Base-by-base conservation (phyloP, 2,329 filamentous ascomycete genomes). In the Stachybotrys chartarum region DNA sequence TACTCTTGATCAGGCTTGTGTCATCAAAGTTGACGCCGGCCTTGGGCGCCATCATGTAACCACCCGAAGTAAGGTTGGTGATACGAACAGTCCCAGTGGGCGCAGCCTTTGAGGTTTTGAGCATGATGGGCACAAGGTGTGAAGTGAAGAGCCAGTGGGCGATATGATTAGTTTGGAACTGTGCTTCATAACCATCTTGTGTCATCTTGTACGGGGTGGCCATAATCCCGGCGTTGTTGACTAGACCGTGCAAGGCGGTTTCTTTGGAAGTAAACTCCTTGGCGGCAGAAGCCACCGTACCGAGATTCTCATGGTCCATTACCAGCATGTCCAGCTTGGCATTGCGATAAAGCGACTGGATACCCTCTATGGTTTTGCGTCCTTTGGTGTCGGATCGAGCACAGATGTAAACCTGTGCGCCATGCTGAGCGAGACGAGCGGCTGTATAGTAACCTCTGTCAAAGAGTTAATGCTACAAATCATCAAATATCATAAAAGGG, bases 121-220 rank as follows among this genome's bases (percentile, higher is more conserved):
- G 50, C 61, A 62, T 59, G 1, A 63, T 7, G 16, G 60, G 59
- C 1, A 62, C 14, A 1, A 39, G 46, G 6, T 32, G 49, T 44
- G 16, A 32, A 3, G 51, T 47, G 18, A 51, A n/a, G 50, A 44
- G 39, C 39, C 39, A 44, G 16, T 44, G 39, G 39, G 39, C 30
- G 14, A 75, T 63, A 61, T 74, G 72, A 58, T 74, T 74, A 32
- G 70, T 72, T 60, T 73, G 56, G 46, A 51, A 58, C 56, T 75
- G 70, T 30, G 65, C 62, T 56, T 75, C 72, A 59, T 72, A 61
- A 35, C 68, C 69, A 54, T 75, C 66, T 54, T 63, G 61, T 51
- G 66, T 72, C 18, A 67, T 57, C 47, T 62, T 60, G 52, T 68
- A 72, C 16, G 56, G 53, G 6, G 56, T 55, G 3, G 53, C 56